A percentile compares a stretch with the other conserved stretches of the same genome.
phyloP scores from a whole-genome alignment of 2,329 filamentous ascomycete species.

The Nigrospora oryzae region DNA sequence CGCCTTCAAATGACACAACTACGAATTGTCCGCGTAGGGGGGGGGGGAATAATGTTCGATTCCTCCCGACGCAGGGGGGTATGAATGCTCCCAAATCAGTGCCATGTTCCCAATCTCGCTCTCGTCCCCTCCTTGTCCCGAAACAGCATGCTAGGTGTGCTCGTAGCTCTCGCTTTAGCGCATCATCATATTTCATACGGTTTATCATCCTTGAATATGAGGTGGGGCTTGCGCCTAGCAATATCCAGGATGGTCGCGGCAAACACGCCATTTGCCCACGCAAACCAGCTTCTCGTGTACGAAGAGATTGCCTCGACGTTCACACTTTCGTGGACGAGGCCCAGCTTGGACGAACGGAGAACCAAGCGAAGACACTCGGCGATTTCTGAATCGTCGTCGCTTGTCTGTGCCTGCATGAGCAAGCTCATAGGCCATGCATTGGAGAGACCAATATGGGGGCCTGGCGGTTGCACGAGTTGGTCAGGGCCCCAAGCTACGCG shows the following conservation, averaged over 20 bases:
- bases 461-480: slow-evolving; percentile 18
- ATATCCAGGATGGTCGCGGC: slow-evolving; percentile 86
- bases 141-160: too few relatives aligned
- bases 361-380: slow-evolving; percentile 63
- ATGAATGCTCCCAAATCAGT: too few relatives aligned
- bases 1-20: too few relatives aligned
- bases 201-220: slow-evolving; percentile 64
- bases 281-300: slow-evolving; percentile 92
- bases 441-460: slow-evolving; percentile 67
- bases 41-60: too few relatives aligned
- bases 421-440: slow-evolving; percentile 98
- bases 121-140: too few relatives aligned
- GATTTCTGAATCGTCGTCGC: slow-evolving; percentile 77
- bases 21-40: too few relatives aligned
- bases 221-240: slow-evolving; percentile 77
- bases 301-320: slow-evolving; percentile 59
- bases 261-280: slow-evolving; percentile 96
- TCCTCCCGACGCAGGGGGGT: too few relatives aligned
- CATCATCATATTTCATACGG: slow-evolving; percentile 42
- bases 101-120: too few relatives aligned
- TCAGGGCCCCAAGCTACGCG: neutral
- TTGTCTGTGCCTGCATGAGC: slow-evolving; percentile 84
- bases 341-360: slow-evolving; percentile 64
- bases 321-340: slow-evolving; percentile 86
- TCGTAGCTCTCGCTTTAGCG: neutral